Conservation (phyloP, 2,329 filamentous ascomycete genomes). For the Neurospora crassa region DNA sequence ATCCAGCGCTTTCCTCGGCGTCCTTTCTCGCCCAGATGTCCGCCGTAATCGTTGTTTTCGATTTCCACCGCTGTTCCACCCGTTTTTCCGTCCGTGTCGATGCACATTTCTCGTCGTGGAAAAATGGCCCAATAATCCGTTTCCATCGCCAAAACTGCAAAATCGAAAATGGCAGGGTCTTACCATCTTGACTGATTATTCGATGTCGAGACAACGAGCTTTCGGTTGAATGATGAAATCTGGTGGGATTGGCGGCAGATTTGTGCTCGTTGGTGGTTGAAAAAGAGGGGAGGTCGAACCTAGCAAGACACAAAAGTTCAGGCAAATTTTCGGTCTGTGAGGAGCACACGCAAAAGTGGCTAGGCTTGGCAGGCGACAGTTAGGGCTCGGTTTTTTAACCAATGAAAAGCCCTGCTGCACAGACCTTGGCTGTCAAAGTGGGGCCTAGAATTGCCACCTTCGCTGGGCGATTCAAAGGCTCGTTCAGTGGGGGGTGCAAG, state of each 20-base stretch:
- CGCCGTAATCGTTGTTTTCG: neutral
- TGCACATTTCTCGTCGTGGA: neutral
- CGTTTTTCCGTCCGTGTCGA: neutral
- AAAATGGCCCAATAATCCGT: neutral
- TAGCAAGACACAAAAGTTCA: constrained; percentile 39
- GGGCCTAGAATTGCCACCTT: constrained; percentile 1
- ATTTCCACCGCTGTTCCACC: neutral
- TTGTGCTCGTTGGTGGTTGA: constrained; percentile 41
- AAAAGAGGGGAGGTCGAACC: constrained; percentile 27
- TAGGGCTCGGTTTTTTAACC: constrained; percentile 18
- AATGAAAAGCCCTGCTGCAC: constrained; percentile 11
- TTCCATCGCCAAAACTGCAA: constrained; percentile 5
- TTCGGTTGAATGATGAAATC: constrained; percentile 42
- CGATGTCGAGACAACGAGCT: constrained; percentile 34
- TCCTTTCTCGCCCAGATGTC: neutral
- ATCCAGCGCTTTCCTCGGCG: constrained; percentile 3
- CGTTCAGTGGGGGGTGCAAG: neutral
- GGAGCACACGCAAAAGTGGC: constrained; percentile 21
- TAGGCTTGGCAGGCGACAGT: constrained; percentile 23
- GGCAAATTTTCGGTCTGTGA: constrained; percentile 22
- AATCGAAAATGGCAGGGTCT: constrained; percentile 27
- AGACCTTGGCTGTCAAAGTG: constrained; percentile 7
- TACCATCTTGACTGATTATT: constrained; percentile 60
- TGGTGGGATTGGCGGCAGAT: constrained; percentile 39
- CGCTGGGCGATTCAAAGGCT: neutral